phyloP scores from a whole-genome alignment of 2,329 filamentous ascomycete genomes.

The Fonsecaea monophora region DNA sequence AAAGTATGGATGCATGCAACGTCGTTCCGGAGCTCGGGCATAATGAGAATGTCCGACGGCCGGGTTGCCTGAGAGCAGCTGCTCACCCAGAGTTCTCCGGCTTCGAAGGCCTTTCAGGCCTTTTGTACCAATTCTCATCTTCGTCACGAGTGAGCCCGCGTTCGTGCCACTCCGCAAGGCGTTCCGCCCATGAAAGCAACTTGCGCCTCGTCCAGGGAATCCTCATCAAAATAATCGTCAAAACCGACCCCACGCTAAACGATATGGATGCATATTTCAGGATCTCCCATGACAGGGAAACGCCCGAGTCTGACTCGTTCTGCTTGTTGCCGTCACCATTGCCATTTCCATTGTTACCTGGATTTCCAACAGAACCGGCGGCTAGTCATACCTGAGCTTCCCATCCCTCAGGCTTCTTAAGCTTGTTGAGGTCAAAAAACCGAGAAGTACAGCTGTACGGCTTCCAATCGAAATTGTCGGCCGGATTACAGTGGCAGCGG shows the following conservation, averaged over 20 bases:
- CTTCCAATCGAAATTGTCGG: slow-evolving; percentile 99
- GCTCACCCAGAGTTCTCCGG: not conserved
- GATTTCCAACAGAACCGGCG: slow-evolving; percentile 27
- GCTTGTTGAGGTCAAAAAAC: slow-evolving; percentile 81
- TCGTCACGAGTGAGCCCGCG: slow-evolving; percentile 20
- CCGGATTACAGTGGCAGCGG: slow-evolving; percentile 92
- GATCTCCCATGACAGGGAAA: slow-evolving; percentile 30
- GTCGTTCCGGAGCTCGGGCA: not conserved
- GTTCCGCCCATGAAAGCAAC: slow-evolving; percentile 32
- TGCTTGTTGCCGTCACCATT: slow-evolving; percentile 8
- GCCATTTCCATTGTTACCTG: slow-evolving; percentile 19
- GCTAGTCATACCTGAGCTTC: slow-evolving; percentile 65
- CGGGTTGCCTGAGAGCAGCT: not conserved
- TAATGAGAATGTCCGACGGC: not conserved
- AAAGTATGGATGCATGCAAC: not conserved
- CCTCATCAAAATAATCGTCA: slow-evolving; percentile 36
- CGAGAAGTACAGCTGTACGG: slow-evolving; percentile 91
- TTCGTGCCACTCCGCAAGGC: slow-evolving; percentile 39
- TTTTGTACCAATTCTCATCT: slow-evolving; percentile 18
- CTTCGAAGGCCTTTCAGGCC: not conserved
- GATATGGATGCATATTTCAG: slow-evolving; percentile 32
- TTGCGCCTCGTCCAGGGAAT: slow-evolving; percentile 39
- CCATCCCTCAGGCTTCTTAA: slow-evolving; percentile 85
- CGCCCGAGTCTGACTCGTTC: slow-evolving; percentile 1
- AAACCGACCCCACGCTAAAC: slow-evolving; percentile 27